These are phyloP conservation scores for Stylonectria norvegica DNA, from an alignment of 2,329 filamentous ascomycete genomes.

Conservation along the genomic window DNA sequence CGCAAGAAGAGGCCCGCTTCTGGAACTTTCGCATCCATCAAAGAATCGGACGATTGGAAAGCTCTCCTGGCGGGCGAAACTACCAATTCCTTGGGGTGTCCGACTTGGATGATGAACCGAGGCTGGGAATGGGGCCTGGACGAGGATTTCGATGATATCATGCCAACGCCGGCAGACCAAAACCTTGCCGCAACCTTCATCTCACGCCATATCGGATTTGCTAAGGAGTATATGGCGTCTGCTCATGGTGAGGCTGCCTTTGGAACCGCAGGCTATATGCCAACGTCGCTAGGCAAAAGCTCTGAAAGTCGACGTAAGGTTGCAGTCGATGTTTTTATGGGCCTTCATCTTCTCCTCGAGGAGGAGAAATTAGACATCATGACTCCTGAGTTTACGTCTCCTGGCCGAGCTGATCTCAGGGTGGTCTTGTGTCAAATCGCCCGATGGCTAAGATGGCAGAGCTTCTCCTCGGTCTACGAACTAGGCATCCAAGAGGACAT, in stretches of 20 bases:
- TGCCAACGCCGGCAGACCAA: constrained; percentile 26
- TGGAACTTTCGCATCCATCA: constrained; percentile 35
- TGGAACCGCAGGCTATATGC: constrained; percentile 58
- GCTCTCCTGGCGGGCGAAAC: constrained; percentile 45
- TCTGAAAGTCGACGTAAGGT: constrained; percentile 57
- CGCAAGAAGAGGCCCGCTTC: constrained; percentile 33
- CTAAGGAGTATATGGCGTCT: constrained; percentile 63
- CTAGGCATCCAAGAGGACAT: constrained; percentile 51
- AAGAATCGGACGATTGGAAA: constrained; percentile 45
- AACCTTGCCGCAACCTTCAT: constrained; percentile 39
- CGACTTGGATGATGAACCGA: constrained; percentile 57
- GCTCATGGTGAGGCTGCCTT: constrained; percentile 53
- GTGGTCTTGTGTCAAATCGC: constrained; percentile 77
- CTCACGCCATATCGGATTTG: constrained; percentile 51
- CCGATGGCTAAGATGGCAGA: constrained; percentile 72
- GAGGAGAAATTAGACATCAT: constrained; percentile 77
- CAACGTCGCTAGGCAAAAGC: constrained; percentile 53
- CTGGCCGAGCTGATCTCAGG: constrained; percentile 53
- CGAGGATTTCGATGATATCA: constrained; percentile 39
- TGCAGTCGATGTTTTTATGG: constrained; percentile 66
- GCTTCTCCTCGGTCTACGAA: constrained; percentile 48
- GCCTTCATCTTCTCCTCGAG: constrained; percentile 81
- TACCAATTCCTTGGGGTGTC: constrained; percentile 46
- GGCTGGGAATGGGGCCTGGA: constrained; percentile 72
- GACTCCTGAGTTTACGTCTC: constrained; percentile 41